A percentile compares a stretch with the other conserved stretches of the same genome.
Evolutionary conservation across 2,329 filamentous ascomycete species (phyloP).

Genomic region (Cercospora sojina): DNA sequence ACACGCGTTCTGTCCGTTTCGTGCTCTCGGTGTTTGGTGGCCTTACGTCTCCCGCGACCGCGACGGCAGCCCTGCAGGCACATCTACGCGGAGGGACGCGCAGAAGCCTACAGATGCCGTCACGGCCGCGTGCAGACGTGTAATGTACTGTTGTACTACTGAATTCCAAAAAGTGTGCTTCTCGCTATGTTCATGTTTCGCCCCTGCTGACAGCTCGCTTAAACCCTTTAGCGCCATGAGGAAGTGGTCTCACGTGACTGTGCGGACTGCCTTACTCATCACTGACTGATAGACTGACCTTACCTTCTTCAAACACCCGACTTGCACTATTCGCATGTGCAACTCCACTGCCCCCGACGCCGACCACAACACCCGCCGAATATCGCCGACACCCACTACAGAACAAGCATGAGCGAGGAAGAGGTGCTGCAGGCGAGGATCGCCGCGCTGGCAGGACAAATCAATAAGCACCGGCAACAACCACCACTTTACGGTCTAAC

Average conservation of each 20-base stretch:
- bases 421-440: slow-evolving; percentile 36
- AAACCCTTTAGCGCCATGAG: not conserved
- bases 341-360: not conserved
- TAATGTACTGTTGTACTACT: too few relatives aligned
- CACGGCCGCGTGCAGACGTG: too few relatives aligned
- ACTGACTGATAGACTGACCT: not conserved
- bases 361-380: not conserved
- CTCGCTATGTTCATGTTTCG: too few relatives aligned
- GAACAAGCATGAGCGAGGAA: slow-evolving; percentile 33
- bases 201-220: not conserved
- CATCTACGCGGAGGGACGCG: too few relatives aligned
- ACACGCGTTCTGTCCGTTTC: too few relatives aligned
- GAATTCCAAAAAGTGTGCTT: too few relatives aligned
- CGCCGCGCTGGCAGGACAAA: slow-evolving; percentile 33
- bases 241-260: not conserved
- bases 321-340: not conserved
- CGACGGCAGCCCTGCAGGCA: too few relatives aligned
- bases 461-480: slow-evolving; percentile 36
- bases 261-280: not conserved
- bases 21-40: too few relatives aligned
- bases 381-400: not conserved
- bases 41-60: too few relatives aligned
- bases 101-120: too few relatives aligned
- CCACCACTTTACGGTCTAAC: slow-evolving; percentile 5
- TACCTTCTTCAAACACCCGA: not conserved